Evolutionary conservation across 495 filamentous ascomycete species (phyloP).

Genomic region (Jackrogersella minutella): DNA sequence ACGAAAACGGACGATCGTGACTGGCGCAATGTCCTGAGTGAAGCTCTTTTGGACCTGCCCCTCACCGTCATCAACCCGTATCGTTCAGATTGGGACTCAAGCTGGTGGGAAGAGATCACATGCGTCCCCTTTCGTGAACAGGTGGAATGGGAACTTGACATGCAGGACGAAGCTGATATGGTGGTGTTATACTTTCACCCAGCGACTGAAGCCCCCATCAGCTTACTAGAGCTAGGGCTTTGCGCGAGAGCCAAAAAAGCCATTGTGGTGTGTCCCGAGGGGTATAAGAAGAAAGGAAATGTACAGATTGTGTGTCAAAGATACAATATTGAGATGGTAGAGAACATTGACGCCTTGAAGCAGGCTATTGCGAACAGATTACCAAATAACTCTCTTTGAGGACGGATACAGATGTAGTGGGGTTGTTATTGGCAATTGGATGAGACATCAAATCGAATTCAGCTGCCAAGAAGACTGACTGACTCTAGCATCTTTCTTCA

Average conservation of each 20-base stretch:
- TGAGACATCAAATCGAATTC: too few relatives aligned
- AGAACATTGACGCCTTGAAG: slow-evolving; percentile 45
- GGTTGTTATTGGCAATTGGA: too few relatives aligned
- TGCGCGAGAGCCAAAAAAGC: slow-evolving; percentile 54
- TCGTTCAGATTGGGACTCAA: slow-evolving; percentile 62
- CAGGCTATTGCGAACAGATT: slow-evolving; percentile 39
- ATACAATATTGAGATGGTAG: slow-evolving; percentile 50
- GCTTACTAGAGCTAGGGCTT: slow-evolving; percentile 62
- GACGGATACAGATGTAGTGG: too few relatives aligned
- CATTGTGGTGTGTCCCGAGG: slow-evolving; percentile 60
- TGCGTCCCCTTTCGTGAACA: slow-evolving; percentile 59
- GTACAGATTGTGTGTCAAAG: slow-evolving; percentile 61
- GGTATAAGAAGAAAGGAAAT: slow-evolving; percentile 65
- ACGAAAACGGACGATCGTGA: slow-evolving; percentile 38
- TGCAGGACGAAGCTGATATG: slow-evolving; percentile 59
- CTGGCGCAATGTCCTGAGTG: slow-evolving; percentile 52
- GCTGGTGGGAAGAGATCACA: slow-evolving; percentile 56
- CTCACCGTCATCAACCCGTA: slow-evolving; percentile 68
- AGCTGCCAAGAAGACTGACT: too few relatives aligned
- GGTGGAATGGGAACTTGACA: slow-evolving; percentile 67
- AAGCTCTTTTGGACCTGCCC: slow-evolving; percentile 49
- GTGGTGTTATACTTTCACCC: slow-evolving; percentile 65
- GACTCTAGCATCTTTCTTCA: too few relatives aligned
- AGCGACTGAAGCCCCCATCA: slow-evolving; percentile 55
- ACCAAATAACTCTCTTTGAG: not conserved